phyloP scores from a whole-genome alignment of 352 stramenopile species.

The Salisapilia sapeloensis region DNA sequence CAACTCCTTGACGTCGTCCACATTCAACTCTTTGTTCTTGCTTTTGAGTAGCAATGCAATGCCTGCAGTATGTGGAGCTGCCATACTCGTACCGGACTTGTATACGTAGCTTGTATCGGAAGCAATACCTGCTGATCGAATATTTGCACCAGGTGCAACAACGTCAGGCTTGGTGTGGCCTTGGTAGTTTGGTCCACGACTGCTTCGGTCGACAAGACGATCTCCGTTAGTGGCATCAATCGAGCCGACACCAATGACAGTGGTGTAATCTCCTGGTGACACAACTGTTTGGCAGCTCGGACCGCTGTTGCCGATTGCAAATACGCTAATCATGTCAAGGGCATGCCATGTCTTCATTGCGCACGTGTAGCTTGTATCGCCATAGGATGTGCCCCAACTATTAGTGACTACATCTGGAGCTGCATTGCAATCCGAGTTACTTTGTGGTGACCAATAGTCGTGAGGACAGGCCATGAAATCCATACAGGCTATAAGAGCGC shows the following conservation, averaged over 20 bases:
- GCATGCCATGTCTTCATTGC: conserved; percentile 5
- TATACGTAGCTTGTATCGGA: conserved; percentile 5
- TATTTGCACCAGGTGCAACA: conserved; percentile 5
- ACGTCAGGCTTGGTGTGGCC: conserved; percentile 12
- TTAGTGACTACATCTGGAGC: conserved; percentile 9
- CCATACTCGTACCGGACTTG: conserved; percentile 12
- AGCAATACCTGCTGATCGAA: conserved; percentile 4
- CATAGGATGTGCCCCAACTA: conserved; percentile 5
- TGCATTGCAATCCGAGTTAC: conserved; percentile 7
- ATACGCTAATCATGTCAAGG: conserved; percentile 9
- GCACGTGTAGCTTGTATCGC: conserved; percentile 4
- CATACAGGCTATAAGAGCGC: conserved; percentile 6
- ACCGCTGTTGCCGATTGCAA: conserved; percentile 6
- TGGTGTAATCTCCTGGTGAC: conserved; percentile 7
- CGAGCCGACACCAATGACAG: conserved; percentile 12
- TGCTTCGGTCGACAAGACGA: conserved; percentile 5
- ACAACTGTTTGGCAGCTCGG: conserved; percentile 5
- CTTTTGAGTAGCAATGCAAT: conserved; percentile 10
- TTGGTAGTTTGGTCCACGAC: conserved; percentile 4
- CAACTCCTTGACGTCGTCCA: no score
- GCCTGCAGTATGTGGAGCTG: conserved; percentile 11
- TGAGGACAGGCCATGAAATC: conserved; percentile 14
- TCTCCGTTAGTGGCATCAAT: conserved; percentile 3
- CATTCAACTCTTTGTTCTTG: no score
- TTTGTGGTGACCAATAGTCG: conserved; percentile 5